Percentiles rank a stretch among this genome's conserved stretches.
Conservation (phyloP, 2,329 filamentous ascomycete species). For the Oidium heveae region DNA sequence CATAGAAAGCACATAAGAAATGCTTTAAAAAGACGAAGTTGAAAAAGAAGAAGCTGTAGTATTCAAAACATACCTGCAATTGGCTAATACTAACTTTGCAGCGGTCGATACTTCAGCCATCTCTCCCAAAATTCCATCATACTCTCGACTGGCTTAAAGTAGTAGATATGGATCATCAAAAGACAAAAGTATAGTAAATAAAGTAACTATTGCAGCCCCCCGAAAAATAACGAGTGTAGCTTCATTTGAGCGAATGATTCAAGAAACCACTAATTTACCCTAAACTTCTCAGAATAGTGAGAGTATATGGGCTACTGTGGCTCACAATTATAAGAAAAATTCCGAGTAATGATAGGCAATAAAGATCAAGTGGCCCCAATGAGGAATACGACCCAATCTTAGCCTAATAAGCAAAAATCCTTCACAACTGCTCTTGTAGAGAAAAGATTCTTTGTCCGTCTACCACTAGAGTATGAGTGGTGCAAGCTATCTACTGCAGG, state of each 20-base stretch:
- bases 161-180: neutral
- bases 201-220: too few species aligned
- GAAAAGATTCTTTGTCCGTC: neutral
- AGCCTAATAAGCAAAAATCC: neutral
- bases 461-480: too few species aligned
- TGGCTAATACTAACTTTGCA: neutral
- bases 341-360: neutral
- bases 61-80: neutral
- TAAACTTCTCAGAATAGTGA: too few species aligned
- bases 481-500: neutral
- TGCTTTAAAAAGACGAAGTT: neutral
- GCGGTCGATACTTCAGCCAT: neutral
- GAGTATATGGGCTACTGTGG: neutral
- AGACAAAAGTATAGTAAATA: neutral
- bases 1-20: neutral
- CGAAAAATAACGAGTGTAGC: too few species aligned
- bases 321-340: neutral
- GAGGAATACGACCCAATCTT: neutral
- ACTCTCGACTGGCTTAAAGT: neutral
- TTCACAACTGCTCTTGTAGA: neutral
- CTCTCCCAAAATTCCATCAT: neutral
- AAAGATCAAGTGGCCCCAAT: neutral
- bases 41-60: too few species aligned
- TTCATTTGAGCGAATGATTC: too few species aligned
- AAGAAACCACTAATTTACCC: too few species aligned